phyloP scores from a whole-genome alignment of 106 monocot genomes.

The Allium sativum region DNA sequence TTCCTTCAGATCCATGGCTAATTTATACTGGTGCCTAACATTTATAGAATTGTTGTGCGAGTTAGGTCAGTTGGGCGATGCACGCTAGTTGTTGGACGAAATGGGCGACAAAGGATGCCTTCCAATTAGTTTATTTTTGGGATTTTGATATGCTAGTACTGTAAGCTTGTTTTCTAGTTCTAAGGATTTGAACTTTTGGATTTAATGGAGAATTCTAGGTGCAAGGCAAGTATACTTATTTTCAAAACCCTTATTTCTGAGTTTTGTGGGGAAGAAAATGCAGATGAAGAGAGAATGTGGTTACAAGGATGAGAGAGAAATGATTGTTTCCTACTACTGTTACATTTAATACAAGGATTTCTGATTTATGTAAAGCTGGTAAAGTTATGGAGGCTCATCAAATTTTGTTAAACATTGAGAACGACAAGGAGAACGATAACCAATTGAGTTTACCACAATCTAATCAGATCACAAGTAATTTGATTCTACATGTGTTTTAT shows the following conservation, averaged over 20 bases:
- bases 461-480: conserved; percentile 51
- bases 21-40: no score
- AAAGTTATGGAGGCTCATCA: conserved; percentile 45
- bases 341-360: conserved; percentile 86
- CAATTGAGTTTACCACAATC: conserved; percentile 48
- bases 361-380: conserved; percentile 69
- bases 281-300: conserved; percentile 56
- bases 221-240: conserved; percentile 46
- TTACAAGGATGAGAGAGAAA: conserved; percentile 55
- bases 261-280: conserved; percentile 56
- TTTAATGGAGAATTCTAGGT: conserved; percentile 33
- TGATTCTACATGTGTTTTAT: conserved; percentile 69
- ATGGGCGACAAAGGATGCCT: conserved; percentile 45
- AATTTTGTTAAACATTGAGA: conserved; percentile 76
- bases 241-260: conserved; percentile 68
- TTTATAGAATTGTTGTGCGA: conserved; percentile 53
- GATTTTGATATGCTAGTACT: conserved; percentile 64
- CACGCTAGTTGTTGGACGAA: conserved; percentile 63
- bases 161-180: conserved; percentile 25
- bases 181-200: conserved; percentile 40
- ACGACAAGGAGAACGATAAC: conserved; percentile 34
- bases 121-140: conserved; percentile 79
- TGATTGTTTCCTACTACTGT: conserved; percentile 63
- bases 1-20: no score
- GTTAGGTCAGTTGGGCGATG: conserved; percentile 41